phyloP scores from a whole-genome alignment of 352 stramenopile genomes.

The Phytophthora sp. region DNA sequence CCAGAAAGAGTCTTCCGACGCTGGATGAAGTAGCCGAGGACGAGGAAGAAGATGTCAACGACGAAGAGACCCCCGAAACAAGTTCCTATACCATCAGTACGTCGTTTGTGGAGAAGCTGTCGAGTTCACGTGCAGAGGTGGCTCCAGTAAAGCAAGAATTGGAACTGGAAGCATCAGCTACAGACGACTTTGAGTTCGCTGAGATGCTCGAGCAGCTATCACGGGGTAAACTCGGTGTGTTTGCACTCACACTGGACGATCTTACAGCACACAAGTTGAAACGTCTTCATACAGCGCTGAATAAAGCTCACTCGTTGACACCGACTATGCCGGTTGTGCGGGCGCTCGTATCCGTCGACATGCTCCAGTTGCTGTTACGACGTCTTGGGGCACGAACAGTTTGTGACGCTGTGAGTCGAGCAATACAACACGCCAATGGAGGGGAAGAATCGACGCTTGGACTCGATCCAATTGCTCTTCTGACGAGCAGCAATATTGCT shows the following conservation, averaged over 20 bases:
- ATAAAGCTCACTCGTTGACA: background rate
- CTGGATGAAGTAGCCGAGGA: conserved; percentile 23
- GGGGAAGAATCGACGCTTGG: conserved; percentile 26
- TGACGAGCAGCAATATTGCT: conserved; percentile 53
- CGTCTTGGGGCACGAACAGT: conserved; percentile 40
- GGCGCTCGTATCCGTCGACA: conserved; percentile 49
- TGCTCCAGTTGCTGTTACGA: conserved; percentile 43
- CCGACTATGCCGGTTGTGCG: conserved; percentile 40
- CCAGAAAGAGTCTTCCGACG: conserved; percentile 22
- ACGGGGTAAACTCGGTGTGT: conserved; percentile 30
- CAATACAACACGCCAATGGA: conserved; percentile 30
- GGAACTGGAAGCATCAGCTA: conserved; percentile 11
- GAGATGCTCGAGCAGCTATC: conserved; percentile 47
- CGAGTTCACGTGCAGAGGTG: background rate
- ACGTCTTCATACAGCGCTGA: conserved; percentile 38
- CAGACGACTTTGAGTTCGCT: conserved; percentile 24
- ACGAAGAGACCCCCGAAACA: conserved; percentile 33
- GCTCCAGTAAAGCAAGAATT: conserved; percentile 5
- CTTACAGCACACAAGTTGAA: conserved; percentile 38
- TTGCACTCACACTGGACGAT: conserved; percentile 38
- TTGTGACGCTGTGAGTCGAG: conserved; percentile 27
- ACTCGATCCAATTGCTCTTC: conserved; percentile 19
- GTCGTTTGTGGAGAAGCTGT: conserved; percentile 9
- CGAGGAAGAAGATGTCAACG: conserved; percentile 29
- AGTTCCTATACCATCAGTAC: background rate